Base-by-base conservation (phyloP, 805 yeast genomes). In the Metschnikowia gruessii region DNA sequence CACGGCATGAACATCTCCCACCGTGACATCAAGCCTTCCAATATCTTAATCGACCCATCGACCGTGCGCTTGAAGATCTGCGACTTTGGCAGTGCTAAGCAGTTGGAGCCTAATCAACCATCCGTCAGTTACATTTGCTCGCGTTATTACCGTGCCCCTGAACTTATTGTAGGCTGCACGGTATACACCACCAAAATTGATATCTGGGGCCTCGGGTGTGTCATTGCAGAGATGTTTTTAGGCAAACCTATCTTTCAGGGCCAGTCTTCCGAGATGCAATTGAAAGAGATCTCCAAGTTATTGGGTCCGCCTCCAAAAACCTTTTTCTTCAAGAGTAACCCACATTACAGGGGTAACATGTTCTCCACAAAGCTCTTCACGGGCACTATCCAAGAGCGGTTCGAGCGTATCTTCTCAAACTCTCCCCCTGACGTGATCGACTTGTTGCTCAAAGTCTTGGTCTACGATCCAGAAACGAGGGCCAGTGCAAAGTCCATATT, bases 181-280 rank as follows among this genome's bases (percentile, higher is more conserved):
- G 77, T 83, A 32, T 94, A 94, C 65, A 81, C 95, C 3, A 84
- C 95, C 2, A 87, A 90, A 60, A 92, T 94, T 49, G 99, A 94
- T 65, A 85, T 91, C 59, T 94, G 99, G 99, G 96, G 97, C 15
- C 73, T 92, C 49, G 99, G 98, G 1, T 92, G 99, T 71, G 96
- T 94, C 30, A 70, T 94, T 50, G 97, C 97, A 12, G 99, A 94
- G 68, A 83, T 94, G 87, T 76, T 85, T 46, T 77, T 90, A 52
- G 97, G 97, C 13, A 83, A 81, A 62, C 96, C 98, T 1, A 81
- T 94, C n/a, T 94, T 94, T 71, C 96, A 91, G 67, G 98, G 99
- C 38, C 87, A 83, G 57, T 85, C 87, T 50, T 96, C 96, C 42
- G 79, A 84, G 61, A 76, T 88, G 52, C 99, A 94, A 66, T 74